phyloP scores from a whole-genome alignment of 352 stramenopile genomes.

The Phytophthora cajani region DNA sequence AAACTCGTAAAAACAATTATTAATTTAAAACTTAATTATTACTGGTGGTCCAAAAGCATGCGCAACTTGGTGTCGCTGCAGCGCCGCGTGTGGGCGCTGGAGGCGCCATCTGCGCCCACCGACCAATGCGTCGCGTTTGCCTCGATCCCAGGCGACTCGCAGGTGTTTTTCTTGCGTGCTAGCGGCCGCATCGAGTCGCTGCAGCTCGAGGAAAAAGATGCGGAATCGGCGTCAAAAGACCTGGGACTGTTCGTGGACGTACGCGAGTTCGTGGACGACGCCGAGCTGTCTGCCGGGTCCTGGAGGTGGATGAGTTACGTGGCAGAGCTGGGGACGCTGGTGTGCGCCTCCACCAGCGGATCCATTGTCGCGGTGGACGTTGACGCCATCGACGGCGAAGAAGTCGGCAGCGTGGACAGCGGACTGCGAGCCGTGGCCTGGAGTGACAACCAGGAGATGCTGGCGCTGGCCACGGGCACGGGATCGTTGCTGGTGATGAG shows the following conservation, averaged over 20 bases:
- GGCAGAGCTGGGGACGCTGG: constrained; percentile 61
- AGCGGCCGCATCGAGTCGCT: constrained; percentile 44
- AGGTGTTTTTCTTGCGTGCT: constrained; percentile 43
- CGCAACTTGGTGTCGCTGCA: constrained; percentile 68
- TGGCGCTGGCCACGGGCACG: constrained; percentile 68
- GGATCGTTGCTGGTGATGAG: constrained; percentile 78
- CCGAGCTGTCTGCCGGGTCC: not conserved
- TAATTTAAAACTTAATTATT: too few relatives aligned
- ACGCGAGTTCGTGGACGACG: constrained; percentile 37
- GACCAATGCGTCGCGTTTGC: constrained; percentile 36
- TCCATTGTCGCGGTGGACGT: constrained; percentile 62
- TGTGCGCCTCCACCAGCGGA: constrained; percentile 60
- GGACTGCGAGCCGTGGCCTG: constrained; percentile 69
- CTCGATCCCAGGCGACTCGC: constrained; percentile 42
- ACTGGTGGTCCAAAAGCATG: constrained; percentile 37
- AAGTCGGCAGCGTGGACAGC: constrained; percentile 73
- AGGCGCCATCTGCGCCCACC: constrained; percentile 1
- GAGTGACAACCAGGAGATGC: constrained; percentile 74
- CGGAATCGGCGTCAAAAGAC: constrained; percentile 20
- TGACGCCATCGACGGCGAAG: constrained; percentile 51
- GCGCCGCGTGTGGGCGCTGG: constrained; percentile 52
- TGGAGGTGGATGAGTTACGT: constrained; percentile 78
- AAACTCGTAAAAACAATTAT: too few relatives aligned
- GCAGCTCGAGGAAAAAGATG: constrained; percentile 35
- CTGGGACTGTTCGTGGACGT: constrained; percentile 30